Evolutionary conservation across 1,139 yeast species (phyloP).

Genomic region (Tardiomyces digboiensis): DNA sequence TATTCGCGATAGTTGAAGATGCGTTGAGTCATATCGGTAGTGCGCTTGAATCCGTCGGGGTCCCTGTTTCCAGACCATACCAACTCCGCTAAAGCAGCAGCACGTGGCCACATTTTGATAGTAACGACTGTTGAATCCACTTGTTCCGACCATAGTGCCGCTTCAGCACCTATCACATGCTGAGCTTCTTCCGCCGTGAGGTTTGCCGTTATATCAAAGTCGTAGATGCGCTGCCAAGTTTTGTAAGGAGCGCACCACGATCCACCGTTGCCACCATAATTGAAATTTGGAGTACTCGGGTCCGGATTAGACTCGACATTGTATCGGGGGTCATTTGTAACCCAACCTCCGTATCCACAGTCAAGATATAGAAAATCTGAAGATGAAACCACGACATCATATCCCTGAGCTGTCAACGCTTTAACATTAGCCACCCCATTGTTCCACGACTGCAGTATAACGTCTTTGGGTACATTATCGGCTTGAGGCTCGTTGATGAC

Average conservation of each 20-base stretch:
- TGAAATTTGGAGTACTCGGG: slow-evolving; percentile 23
- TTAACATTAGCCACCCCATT: slow-evolving; percentile 24
- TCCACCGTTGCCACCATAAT: slow-evolving; percentile 31
- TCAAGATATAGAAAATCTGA: slow-evolving; percentile 34
- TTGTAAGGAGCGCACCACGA: slow-evolving; percentile 45
- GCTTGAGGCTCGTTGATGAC: slow-evolving; percentile 19
- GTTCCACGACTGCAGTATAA: slow-evolving; percentile 37
- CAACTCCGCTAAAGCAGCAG: slow-evolving; percentile 40
- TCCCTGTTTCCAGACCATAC: slow-evolving; percentile 26
- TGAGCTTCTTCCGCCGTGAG: slow-evolving; percentile 29
- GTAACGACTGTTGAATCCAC: slow-evolving; percentile 33
- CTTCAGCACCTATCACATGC: slow-evolving; percentile 38
- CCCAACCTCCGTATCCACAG: slow-evolving; percentile 39
- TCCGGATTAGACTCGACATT: slow-evolving; percentile 21
- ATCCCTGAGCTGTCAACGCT: slow-evolving; percentile 30
- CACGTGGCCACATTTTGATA: slow-evolving; percentile 39
- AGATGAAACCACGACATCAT: slow-evolving; percentile 37
- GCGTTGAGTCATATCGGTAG: slow-evolving; percentile 31
- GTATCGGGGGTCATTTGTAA: slow-evolving; percentile 33
- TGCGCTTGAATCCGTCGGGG: slow-evolving; percentile 24
- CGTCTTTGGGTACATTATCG: slow-evolving; percentile 24
- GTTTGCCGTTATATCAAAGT: slow-evolving; percentile 30
- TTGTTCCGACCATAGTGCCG: slow-evolving; percentile 39
- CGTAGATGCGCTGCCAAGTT: slow-evolving; percentile 40
- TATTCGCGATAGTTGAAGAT: slow-evolving; percentile 38